phyloP scores from a whole-genome alignment of 352 stramenopile genomes.

The Phytopythium delawarense region DNA sequence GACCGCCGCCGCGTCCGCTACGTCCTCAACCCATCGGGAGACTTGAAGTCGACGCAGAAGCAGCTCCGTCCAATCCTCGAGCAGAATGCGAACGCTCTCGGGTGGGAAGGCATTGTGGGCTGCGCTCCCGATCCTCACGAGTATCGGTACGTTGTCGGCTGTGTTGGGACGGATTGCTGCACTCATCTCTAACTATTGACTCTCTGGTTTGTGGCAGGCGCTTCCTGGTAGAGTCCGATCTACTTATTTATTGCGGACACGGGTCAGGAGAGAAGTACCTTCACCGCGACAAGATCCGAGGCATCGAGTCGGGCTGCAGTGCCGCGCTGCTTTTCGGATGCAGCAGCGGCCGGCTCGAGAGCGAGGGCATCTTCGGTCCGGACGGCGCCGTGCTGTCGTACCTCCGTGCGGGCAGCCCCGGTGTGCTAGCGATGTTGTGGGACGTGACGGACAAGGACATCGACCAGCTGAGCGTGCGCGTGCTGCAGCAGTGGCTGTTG shows the following conservation, averaged over 20 bases:
- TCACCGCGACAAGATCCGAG: constrained; percentile 71
- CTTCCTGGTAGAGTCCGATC: constrained; percentile 56
- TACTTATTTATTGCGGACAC: constrained; percentile 98
- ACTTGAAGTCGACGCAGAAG: constrained; percentile 60
- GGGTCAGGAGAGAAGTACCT: constrained; percentile 94
- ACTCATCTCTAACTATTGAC: constrained; percentile 6
- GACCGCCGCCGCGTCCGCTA: constrained; percentile 41
- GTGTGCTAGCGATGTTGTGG: constrained; percentile 98
- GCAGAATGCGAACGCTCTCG: constrained; percentile 18
- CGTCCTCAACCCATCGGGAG: constrained; percentile 69
- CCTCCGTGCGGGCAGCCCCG: constrained; percentile 87
- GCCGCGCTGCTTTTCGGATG: constrained; percentile 96
- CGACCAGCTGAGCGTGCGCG: constrained; percentile 84
- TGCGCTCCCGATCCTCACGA: constrained; percentile 41
- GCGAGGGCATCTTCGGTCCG: constrained; percentile 89
- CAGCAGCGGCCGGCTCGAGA: constrained; percentile 91
- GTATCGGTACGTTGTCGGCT: constrained; percentile 35
- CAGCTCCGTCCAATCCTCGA: constrained; percentile 55
- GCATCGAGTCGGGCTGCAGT: constrained; percentile 47
- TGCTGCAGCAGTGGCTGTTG: constrained; percentile 72
- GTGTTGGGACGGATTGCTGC: background rate
- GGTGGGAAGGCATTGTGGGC: constrained; percentile 52
- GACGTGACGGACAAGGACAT: constrained; percentile 99
- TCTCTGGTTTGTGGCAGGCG: constrained; percentile 18
- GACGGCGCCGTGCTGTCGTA: constrained; percentile 94